A percentile compares a stretch with the other conserved stretches of the same genome.
phyloP scores from a whole-genome alignment of 352 stramenopile genomes.

The Globisporangium abappressorium region DNA sequence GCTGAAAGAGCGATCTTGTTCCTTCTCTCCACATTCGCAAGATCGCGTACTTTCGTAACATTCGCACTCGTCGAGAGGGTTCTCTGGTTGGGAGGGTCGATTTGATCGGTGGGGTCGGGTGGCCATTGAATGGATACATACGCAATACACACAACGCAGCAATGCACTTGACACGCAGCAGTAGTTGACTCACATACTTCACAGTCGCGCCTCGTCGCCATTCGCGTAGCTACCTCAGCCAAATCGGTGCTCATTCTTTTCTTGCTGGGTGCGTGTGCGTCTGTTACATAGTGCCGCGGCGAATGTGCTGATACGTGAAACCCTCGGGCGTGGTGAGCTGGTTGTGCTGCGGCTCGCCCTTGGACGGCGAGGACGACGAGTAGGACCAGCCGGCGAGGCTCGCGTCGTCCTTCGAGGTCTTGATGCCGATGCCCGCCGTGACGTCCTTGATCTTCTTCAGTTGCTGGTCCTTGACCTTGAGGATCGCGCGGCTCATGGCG shows the following conservation, averaged over 20 bases:
- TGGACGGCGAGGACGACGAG: slow-evolving; percentile 23
- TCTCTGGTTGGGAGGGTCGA: not conserved
- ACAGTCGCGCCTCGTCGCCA: not conserved
- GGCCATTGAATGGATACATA: not conserved
- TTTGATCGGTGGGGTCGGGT: not conserved
- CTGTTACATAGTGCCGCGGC: slow-evolving; percentile 70
- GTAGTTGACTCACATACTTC: not conserved
- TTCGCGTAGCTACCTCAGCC: not conserved
- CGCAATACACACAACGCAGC: not conserved
- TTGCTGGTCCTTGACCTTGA: slow-evolving; percentile 57
- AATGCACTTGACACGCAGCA: not conserved
- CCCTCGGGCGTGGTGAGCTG: slow-evolving; percentile 44
- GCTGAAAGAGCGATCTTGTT: not conserved
- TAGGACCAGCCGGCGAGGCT: slow-evolving; percentile 40
- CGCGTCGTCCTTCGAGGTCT: slow-evolving; percentile 63
- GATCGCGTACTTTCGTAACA: not conserved
- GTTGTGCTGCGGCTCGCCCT: slow-evolving; percentile 16
- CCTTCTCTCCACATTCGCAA: not conserved
- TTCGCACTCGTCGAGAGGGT: not conserved
- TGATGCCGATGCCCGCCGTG: slow-evolving; percentile 11
- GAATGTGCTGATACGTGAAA: slow-evolving; percentile 68
- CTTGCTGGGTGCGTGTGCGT: not conserved
- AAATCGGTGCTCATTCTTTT: not conserved
- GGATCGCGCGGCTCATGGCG: slow-evolving; percentile 42
- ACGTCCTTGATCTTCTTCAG: slow-evolving; percentile 43